phyloP scores from a whole-genome alignment of 768 basidiomycete species.

The Neoboletus magnificus region DNA sequence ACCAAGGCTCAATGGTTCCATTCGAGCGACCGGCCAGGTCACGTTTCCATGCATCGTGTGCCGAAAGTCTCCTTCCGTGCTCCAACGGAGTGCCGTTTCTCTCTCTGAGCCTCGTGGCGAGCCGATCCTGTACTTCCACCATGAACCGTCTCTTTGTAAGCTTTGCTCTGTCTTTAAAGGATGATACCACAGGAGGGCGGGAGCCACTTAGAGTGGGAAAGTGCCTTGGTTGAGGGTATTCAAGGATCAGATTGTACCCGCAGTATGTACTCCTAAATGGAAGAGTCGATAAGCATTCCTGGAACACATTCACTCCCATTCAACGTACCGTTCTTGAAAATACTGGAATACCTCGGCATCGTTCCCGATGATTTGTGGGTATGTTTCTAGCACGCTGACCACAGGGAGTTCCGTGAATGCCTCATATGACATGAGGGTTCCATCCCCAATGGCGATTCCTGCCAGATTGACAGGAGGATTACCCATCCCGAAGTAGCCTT shows the following conservation, averaged over 20 bases:
- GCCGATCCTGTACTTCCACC: constrained; percentile 7
- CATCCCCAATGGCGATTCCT: too few relatives aligned
- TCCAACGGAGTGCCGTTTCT: constrained; percentile 15
- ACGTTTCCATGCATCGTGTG: constrained; percentile 38
- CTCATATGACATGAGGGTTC: constrained; percentile 43
- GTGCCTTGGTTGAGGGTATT: too few relatives aligned
- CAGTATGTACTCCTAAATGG: constrained; percentile 53
- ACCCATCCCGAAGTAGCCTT: too few relatives aligned
- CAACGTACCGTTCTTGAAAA: constrained; percentile 61
- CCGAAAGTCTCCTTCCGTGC: constrained; percentile 17
- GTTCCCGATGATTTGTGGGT: constrained; percentile 46
- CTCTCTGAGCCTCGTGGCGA: constrained; percentile 1
- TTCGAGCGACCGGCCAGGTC: constrained; percentile 49
- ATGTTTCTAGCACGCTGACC: constrained; percentile 52
- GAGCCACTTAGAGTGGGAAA: constrained; percentile 37
- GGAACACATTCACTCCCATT: neutral
- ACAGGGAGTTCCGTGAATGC: constrained; percentile 53
- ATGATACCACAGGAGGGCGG: neutral
- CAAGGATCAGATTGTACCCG: constrained; percentile 58
- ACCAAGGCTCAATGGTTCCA: constrained; percentile 58
- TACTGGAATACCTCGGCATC: constrained; percentile 63
- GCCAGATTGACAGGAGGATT: constrained; percentile 68
- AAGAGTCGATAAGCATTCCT: neutral
- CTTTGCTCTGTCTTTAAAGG: neutral
- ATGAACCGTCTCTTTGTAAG: constrained; percentile 12